Evolutionary conservation across 495 filamentous ascomycete species (phyloP), one percentile per base, ranked within the genome.

Genomic region (Neurospora discreta): DNA sequence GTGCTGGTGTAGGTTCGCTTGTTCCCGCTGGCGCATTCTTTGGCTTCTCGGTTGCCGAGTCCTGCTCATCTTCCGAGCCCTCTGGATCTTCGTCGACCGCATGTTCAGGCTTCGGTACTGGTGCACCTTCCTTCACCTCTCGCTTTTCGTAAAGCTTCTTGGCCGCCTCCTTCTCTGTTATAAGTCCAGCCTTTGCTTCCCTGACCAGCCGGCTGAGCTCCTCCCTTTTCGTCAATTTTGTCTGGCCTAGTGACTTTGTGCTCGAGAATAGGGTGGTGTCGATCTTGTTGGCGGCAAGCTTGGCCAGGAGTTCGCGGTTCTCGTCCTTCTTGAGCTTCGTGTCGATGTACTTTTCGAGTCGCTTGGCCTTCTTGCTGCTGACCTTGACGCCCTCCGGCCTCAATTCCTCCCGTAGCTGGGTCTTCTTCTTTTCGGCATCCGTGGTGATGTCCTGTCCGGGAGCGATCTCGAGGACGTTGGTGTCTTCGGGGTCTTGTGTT

Each of bases 281-380:
- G 68, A 95, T 88, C 76, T 91, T 94, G 15, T 88, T 84, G 52
- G 86, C 84, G 38, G 92, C 90, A 7, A 99, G 85, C 78, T 93
- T 93, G 79, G 92, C 92, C 68, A 98, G 86, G 23, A 99, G 82
- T 70, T 89, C 91, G 10, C 91, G 82, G 78, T 93, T 97, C 77
- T 98, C 95, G 78, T 99, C 95, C 79, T 98, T 98, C 78, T 87
- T 91, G 8, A 98, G 83, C 85, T 99, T 99, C 69, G 85, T 95
- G 77, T 98, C 95, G 84, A 99, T 97, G 78, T 99, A 99, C 78
- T 98, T 98, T 72, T 98, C 93, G 41, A 99, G 83, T 44, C 95
- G 86, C 82, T 98, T 98, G 70, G 93, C 87, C 83, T 99, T 99
- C 84, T 98, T 97, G 44, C 88, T 85, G 40, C 91, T 95, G 73